Conservation (phyloP, 495 filamentous ascomycete genomes). For the Tetracladium setigerum region DNA sequence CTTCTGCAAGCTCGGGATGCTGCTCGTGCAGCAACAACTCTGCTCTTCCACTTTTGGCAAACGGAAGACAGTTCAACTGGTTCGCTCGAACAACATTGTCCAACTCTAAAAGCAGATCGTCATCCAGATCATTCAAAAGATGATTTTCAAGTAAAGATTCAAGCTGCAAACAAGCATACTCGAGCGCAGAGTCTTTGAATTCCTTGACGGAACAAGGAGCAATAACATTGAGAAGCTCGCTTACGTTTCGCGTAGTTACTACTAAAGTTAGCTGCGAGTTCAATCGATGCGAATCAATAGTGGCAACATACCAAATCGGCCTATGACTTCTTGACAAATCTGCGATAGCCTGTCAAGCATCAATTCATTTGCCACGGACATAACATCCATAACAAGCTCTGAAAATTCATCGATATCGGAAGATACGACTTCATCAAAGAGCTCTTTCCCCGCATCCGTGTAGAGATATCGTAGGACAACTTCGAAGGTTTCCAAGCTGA, state of each 20-base stretch:
- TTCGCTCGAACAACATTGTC: conserved; percentile 74
- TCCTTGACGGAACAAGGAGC: conserved; percentile 71
- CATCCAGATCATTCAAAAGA: conserved; percentile 77
- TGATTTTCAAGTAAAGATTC: conserved; percentile 87
- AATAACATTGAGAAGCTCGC: conserved; percentile 73
- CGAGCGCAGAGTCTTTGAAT: conserved; percentile 82
- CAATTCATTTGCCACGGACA: conserved; percentile 84
- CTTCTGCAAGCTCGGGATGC: conserved; percentile 51
- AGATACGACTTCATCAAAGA: conserved; percentile 72
- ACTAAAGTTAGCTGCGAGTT: conserved; percentile 6
- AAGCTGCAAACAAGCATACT: conserved; percentile 87
- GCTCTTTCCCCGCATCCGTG: conserved; percentile 67
- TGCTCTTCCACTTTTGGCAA: conserved; percentile 65
- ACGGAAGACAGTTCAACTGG: conserved; percentile 65
- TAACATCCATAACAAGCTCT: conserved; percentile 84
- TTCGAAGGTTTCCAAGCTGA: conserved; percentile 60
- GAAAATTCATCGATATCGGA: conserved; percentile 73
- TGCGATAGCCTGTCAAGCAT: conserved; percentile 90
- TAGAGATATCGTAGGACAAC: conserved; percentile 81
- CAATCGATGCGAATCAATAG: background rate
- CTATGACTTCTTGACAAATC: conserved; percentile 80
- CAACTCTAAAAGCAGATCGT: conserved; percentile 70
- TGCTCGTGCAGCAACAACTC: conserved; percentile 62
- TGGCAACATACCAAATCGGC: conserved; percentile 61
- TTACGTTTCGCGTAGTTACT: conserved; percentile 83